Evolutionary conservation across 495 filamentous ascomycete genomes (phyloP).

Genomic region (Hyaloscypha hepaticicola): DNA sequence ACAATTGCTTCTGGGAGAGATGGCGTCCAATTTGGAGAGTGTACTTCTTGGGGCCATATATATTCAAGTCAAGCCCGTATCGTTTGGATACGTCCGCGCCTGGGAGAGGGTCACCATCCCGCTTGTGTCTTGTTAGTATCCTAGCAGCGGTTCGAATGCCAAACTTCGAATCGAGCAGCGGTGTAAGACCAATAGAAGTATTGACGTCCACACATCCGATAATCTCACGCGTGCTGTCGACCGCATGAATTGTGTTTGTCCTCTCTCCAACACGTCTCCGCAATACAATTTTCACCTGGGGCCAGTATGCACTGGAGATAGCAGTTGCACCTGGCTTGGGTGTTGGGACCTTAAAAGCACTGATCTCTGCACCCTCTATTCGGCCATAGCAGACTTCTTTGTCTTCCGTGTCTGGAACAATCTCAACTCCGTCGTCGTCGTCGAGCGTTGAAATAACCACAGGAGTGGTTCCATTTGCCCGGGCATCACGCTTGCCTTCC

Average conservation of each 20-base stretch:
- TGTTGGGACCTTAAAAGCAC: constrained; percentile 62
- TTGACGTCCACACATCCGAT: constrained; percentile 74
- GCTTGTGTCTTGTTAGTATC: constrained; percentile 59
- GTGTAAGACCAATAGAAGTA: constrained; percentile 65
- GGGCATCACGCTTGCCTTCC: constrained; percentile 44
- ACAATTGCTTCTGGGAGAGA: constrained; percentile 62
- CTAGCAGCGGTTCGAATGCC: constrained; percentile 65
- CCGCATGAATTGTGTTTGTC: constrained; percentile 61
- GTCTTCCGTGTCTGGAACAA: constrained; percentile 41
- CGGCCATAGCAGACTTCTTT: constrained; percentile 86
- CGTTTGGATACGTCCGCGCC: constrained; percentile 51
- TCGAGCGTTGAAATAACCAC: constrained; percentile 49
- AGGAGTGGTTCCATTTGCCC: constrained; percentile 28
- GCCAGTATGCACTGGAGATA: constrained; percentile 58
- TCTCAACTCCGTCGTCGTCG: constrained; percentile 53
- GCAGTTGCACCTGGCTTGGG: constrained; percentile 59
- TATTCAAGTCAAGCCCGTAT: constrained; percentile 63
- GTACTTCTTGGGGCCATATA: constrained; percentile 76
- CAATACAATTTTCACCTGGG: constrained; percentile 68
- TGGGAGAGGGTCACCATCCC: constrained; percentile 51
- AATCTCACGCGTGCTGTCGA: constrained; percentile 64
- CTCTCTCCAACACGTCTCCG: constrained; percentile 51
- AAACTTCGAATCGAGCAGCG: constrained; percentile 63
- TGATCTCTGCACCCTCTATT: constrained; percentile 66
- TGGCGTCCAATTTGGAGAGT: constrained; percentile 61